A percentile compares a stretch with the other conserved stretches of the same genome.
These are phyloP conservation scores for Casaregolazyma lundiana DNA, from an alignment of 1,139 yeast species.

Conservation along the genomic window DNA sequence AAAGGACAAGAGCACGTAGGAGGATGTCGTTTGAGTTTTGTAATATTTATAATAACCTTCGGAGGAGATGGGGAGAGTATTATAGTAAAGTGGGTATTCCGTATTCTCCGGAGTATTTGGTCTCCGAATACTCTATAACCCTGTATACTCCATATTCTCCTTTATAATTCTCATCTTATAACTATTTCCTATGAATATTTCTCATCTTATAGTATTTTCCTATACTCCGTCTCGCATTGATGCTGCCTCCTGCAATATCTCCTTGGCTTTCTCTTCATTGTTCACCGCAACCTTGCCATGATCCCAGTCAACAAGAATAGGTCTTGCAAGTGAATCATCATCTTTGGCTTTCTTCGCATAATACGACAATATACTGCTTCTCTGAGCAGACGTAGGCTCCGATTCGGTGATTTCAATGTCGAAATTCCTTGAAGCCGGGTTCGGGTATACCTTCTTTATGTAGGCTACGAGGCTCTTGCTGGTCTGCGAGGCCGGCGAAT, in stretches of 20 bases:
- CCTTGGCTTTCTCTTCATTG: conserved; percentile 37
- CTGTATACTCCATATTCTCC: too few species aligned
- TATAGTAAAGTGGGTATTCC: too few species aligned
- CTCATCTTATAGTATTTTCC: conserved; percentile 5
- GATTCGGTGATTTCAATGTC: conserved; percentile 32
- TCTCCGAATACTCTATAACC: too few species aligned
- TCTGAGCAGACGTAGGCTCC: conserved; percentile 33
- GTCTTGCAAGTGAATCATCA: conserved; percentile 22
- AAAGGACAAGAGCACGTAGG: conserved; percentile 20
- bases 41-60: too few species aligned
- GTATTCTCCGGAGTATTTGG: too few species aligned
- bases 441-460: conserved; percentile 22
- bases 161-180: too few species aligned
- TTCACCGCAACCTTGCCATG: conserved; percentile 35
- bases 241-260: conserved; percentile 29
- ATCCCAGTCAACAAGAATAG: conserved; percentile 36
- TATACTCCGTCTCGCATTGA: conserved; percentile 4
- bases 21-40: too few species aligned
- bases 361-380: conserved; percentile 21
- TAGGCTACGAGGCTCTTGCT: conserved; percentile 22
- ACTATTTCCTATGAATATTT: too few species aligned
- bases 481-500: conserved; percentile 22
- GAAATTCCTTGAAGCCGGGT: conserved; percentile 26
- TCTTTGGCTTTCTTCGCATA: conserved; percentile 10
- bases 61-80: too few species aligned